A percentile compares a stretch with the other conserved stretches of the same genome.
phyloP scores from a whole-genome alignment of 2,329 filamentous ascomycete genomes.

The Colletotrichum euphorbiae region DNA sequence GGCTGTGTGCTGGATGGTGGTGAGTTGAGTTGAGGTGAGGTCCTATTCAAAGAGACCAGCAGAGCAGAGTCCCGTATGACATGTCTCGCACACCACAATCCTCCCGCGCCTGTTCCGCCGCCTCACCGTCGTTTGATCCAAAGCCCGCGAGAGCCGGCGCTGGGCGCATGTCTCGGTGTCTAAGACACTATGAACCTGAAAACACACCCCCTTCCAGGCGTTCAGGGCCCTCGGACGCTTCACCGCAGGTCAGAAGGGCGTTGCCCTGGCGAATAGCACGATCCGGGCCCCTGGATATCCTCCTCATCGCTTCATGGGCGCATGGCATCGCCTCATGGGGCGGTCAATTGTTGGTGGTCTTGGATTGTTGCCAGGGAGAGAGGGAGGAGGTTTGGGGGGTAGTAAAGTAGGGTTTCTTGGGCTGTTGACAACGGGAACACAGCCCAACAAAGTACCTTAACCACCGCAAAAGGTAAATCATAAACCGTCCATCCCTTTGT shows the following conservation, averaged over 20 bases:
- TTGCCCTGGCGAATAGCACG: slow-evolving; percentile 13
- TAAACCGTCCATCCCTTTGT: too few relatives aligned
- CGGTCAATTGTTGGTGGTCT: background rate
- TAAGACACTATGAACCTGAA: slow-evolving; percentile 9
- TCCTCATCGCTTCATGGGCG: slow-evolving; percentile 18
- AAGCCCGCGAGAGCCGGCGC: slow-evolving; percentile 22
- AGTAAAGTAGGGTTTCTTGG: background rate
- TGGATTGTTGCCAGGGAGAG: slow-evolving; percentile 5
- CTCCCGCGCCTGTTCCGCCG: slow-evolving; percentile 28
- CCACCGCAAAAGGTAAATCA: slow-evolving; percentile 4
- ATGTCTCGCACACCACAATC: slow-evolving; percentile 30
- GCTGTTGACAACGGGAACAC: background rate
- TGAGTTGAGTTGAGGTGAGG: slow-evolving; percentile 4
- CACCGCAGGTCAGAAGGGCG: slow-evolving; percentile 38
- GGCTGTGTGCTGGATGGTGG: background rate
- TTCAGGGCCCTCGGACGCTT: slow-evolving; percentile 7
- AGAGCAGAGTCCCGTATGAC: slow-evolving; percentile 15
- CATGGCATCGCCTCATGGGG: slow-evolving; percentile 21
- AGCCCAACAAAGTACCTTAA: too few relatives aligned
- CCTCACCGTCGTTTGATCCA: slow-evolving; percentile 39
- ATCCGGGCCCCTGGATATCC: slow-evolving; percentile 7
- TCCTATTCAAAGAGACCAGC: background rate
- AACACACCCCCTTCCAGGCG: background rate
- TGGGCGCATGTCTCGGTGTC: slow-evolving; percentile 35
- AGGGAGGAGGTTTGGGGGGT: background rate